phyloP scores from a whole-genome alignment of 352 stramenopile species.

The Phytophthora lateralis region DNA sequence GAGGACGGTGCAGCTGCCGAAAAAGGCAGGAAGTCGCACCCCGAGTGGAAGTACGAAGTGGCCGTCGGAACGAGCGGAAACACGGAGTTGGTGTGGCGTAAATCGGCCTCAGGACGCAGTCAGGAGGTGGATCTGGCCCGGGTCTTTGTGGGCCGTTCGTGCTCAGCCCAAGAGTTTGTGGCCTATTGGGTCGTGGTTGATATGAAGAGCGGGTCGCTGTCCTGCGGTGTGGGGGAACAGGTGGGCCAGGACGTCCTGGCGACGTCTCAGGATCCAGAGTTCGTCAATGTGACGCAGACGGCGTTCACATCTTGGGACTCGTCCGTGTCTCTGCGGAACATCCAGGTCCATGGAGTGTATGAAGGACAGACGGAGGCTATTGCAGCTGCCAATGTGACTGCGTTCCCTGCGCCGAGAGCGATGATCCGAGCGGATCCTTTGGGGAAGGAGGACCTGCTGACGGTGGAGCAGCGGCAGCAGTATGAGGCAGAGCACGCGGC shows the following conservation, averaged over 20 bases:
- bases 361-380: constrained; percentile 32
- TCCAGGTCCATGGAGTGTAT: constrained; percentile 47
- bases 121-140: constrained; percentile 61
- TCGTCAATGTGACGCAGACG: constrained; percentile 47
- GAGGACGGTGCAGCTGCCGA: constrained; percentile 8
- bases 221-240: constrained; percentile 51
- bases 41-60: constrained; percentile 69
- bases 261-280: constrained; percentile 47
- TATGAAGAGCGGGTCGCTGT: constrained; percentile 34
- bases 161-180: constrained; percentile 60
- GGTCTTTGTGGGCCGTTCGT: constrained; percentile 77
- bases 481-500: constrained; percentile 54
- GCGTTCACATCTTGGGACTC: constrained; percentile 77
- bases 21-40: constrained; percentile 10
- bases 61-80: constrained; percentile 74
- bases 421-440: constrained; percentile 71
- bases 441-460: constrained; percentile 63
- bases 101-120: constrained; percentile 39
- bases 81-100: constrained; percentile 74
- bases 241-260: constrained; percentile 67
- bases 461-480: constrained; percentile 49
- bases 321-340: constrained; percentile 49
- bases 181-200: constrained; percentile 76
- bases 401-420: constrained; percentile 43
- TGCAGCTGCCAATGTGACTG: constrained; percentile 40